Evolutionary conservation across 2,329 filamentous ascomycete genomes (phyloP), one percentile per base, ranked within the genome.

Genomic region (Monosporascus cannonballus): DNA sequence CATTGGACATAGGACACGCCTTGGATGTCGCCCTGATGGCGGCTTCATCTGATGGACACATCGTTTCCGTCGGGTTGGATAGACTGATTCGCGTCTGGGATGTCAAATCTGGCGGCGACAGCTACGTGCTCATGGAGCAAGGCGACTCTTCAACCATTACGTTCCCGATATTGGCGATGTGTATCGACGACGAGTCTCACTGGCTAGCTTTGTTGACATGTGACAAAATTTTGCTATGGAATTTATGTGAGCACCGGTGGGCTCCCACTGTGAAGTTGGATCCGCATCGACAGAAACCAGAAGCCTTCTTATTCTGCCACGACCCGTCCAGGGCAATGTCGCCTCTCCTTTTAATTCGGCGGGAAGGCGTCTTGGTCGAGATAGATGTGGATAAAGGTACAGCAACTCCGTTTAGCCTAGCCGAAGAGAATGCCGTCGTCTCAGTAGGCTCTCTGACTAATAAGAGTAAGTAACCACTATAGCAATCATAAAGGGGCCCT

Each of bases 61-160:
- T 92, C 22, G 80, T 86, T 5, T 88, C 87, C 2, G 78, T 88
- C 38, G 86, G 85, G 0, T 73, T 93, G 1, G 89, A 93, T 62
- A 78, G 87, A 47, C 74, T 77, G 11, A 83, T 90, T 15, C 78
- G 82, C 17, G 73, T 89, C 1, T 89, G 86, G 85, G 75, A 85
- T 61, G 66, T 84, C 18, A 77, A 75, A n/a, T 69, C 70, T 6
- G 71, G 71, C 2, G 69, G 69, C 4, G 62, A 61, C 14, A 73
- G 69, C 57, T 78, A 77, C 48, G 64, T 74, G 14, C 41, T 66
- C 4, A 61, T 69, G 18, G 69, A 71, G 25, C 67, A 76, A 20
- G 70, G 75, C 52, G 58, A 73, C 53, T 64, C 70, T 34, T 60
- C 71, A 50, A 67, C 69, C 14, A 70, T 73, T n/a, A 73, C 76